phyloP scores from a whole-genome alignment of 495 filamentous ascomycete genomes.

The Evernia prunastri region DNA sequence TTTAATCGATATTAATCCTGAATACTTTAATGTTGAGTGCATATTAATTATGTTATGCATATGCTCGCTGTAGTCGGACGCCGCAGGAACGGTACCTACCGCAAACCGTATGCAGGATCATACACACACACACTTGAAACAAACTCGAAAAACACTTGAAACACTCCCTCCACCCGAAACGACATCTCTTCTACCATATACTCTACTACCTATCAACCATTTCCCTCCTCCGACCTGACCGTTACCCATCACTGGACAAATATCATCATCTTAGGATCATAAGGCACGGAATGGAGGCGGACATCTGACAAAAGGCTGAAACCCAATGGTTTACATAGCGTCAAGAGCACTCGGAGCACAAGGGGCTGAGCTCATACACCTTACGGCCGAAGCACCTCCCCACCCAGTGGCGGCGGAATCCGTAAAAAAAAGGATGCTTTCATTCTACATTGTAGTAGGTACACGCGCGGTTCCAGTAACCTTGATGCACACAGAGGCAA shows the following conservation, averaged over 20 bases:
- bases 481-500: no score
- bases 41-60: no score
- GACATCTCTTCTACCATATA: neutral
- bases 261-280: no score
- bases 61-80: slow-evolving; percentile 3
- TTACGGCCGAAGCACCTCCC: neutral
- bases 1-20: no score
- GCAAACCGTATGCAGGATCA: slow-evolving; percentile 3
- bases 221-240: neutral
- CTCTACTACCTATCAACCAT: neutral
- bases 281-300: no score
- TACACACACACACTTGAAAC: neutral
- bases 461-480: no score
- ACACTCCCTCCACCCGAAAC: neutral
- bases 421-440: no score
- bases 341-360: neutral
- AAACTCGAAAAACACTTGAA: no score
- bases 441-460: no score
- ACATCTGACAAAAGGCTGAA: neutral
- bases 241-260: no score
- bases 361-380: neutral
- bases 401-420: no score
- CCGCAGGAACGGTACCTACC: slow-evolving; percentile 8
- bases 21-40: no score
- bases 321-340: neutral